Evolutionary conservation across 2,329 filamentous ascomycete species (phyloP), one percentile per base, ranked within the genome.

Genomic region (Fonsecaea pedrosoi): DNA sequence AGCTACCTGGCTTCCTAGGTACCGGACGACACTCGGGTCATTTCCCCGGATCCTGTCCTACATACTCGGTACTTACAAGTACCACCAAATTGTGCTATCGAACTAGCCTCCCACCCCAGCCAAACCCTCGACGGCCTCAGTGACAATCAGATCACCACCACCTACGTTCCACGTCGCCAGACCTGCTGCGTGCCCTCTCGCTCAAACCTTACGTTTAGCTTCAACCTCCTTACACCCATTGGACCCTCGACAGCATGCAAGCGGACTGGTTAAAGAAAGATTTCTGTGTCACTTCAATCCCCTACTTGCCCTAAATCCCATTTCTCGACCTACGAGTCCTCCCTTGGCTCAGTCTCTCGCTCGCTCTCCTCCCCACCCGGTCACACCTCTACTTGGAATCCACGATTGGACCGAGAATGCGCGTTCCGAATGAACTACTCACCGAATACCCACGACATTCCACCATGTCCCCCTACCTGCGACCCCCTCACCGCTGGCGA

Each of bases 391-490:
- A 15, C 25, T 12, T 10, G 21, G 21, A 21, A 21, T 21, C 38
- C 35, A 53, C 60, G 12, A 42, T 55, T 40, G 50, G 45, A 9
- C 40, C 54, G 13, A 56, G 60, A 62, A 62, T 62, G 60, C 37
- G 37, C 40, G 12, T 56, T 62, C 32, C 38, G 60, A 62, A 68
- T 68, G 66, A 67, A 38, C 56, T 9, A 21, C 40, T 48, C 59
- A 9, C 42, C 59, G 25, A 34, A 64, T 56, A 42, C 55, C 12
- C 57, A 48, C 58, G 50, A 54, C 32, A 57, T 59, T 53, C 55
- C 59, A 35, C 56, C 13, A 35, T 37, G n/a, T 18, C 34, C 57
- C 37, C 48, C 55, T 56, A 4, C 42, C 38, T 6, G 30, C 10
- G 18, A 42, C 4, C 40, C 53, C 35, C 30, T 35, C 21, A 42